Evolutionary conservation across 768 basidiomycete species (phyloP), one percentile per base, ranked within the genome.

Genomic region (Tricholoma sp.): DNA sequence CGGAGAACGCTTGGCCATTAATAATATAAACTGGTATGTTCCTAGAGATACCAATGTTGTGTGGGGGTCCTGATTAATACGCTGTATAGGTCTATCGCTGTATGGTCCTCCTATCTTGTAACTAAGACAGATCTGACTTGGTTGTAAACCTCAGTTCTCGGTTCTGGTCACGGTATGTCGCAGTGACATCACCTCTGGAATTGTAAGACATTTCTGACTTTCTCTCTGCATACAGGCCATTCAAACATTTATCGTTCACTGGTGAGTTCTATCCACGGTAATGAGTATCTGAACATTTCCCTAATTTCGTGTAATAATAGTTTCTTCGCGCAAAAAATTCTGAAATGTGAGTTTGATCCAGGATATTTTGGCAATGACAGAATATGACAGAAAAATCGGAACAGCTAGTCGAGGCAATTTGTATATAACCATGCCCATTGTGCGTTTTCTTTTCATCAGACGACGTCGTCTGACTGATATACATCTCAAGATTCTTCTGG

Each of bases 401-500:
- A 4, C 34, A 68, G 67, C 66, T 11, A 68, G 67, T 53, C 57
- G 61, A 18, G 59, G 60, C 41, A 66, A 66, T 54, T 68, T 66
- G 67, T 64, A 47, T 29, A 65, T 68, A 6, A 67, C 66, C 0
- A 61, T 17, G 7, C 67, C 65, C 5, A 64, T 68, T 34, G 67
- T 66, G 20, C 31, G 65, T 65, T 20, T 9, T 8, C 29, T 28
- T 17, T 32, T 7, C 6, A 10, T 29, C 8, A 44, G 17, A 8
- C 29, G 1, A 31, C 7, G 20, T 20, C 18, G 6, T 2, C 29
- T 33, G 15, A 50, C n/a, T 17, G 42, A 29, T 51, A 15, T 0
- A 2, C n/a, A 1, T 24, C 3, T 24, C 9, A 57, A 66, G 65
- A 15, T 62, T 12, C 34, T 60, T 15, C 60, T 68, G 7, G 63